Evolutionary conservation across 306 rosid genomes (phyloP).

Genomic region (Lotus japonicus): DNA sequence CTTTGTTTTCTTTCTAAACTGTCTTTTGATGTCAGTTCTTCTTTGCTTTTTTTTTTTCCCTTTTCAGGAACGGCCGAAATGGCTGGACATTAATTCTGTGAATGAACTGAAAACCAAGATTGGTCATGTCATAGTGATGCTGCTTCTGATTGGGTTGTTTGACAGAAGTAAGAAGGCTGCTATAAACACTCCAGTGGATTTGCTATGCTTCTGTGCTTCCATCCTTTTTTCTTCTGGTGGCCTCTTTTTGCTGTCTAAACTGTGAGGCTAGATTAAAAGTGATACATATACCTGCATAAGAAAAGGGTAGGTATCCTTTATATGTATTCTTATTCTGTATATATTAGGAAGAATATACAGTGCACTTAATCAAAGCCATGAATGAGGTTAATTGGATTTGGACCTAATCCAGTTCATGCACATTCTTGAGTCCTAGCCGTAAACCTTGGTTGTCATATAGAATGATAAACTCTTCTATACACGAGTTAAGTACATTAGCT

Average conservation of each 20-base stretch:
- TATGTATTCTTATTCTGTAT: slow-evolving; percentile 5
- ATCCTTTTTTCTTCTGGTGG: slow-evolving; percentile 76
- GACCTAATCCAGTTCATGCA: too few species aligned
- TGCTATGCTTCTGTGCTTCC: slow-evolving; percentile 81
- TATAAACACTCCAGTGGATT: slow-evolving; percentile 65
- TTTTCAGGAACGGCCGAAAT: slow-evolving; percentile 78
- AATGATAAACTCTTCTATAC: too few species aligned
- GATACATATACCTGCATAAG: not conserved
- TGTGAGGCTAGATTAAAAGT: slow-evolving; percentile 23
- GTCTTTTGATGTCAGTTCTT: not conserved
- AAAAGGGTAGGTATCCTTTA: not conserved
- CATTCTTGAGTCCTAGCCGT: too few species aligned
- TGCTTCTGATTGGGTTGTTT: slow-evolving; percentile 79
- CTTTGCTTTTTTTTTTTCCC: not conserved
- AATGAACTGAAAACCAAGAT: slow-evolving; percentile 86
- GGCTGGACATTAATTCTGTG: slow-evolving; percentile 69
- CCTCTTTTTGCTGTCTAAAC: slow-evolving; percentile 71
- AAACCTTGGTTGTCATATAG: too few species aligned
- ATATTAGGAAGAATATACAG: slow-evolving; percentile 11
- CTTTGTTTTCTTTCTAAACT: not conserved
- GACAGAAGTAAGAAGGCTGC: slow-evolving; percentile 78
- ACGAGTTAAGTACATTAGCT: too few species aligned
- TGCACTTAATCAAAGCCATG: too few species aligned
- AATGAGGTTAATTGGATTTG: too few species aligned
- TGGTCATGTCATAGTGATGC: slow-evolving; percentile 95